phyloP scores from a whole-genome alignment of 1,139 yeast genomes.

The Trichomonascaceae sp. region DNA sequence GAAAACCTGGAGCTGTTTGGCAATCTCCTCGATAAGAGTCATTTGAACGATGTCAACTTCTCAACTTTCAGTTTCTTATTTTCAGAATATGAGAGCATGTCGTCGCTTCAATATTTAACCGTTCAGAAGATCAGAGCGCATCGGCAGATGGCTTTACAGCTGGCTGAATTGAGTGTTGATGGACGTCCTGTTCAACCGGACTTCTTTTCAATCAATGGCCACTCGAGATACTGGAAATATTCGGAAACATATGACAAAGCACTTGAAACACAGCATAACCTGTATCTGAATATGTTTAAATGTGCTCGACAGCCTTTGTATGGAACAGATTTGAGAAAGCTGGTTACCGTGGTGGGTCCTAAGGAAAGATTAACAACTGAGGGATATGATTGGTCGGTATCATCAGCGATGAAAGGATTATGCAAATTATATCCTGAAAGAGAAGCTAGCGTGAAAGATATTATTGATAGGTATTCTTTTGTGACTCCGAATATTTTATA shows the following conservation, averaged over 20 bases:
- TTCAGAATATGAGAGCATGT: constrained; percentile 42
- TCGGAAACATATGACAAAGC: constrained; percentile 46
- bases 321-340: constrained; percentile 23
- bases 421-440: constrained; percentile 41
- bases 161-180: constrained; percentile 17
- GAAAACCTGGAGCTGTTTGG: constrained; percentile 30
- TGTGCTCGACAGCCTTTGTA: constrained; percentile 30
- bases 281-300: constrained; percentile 50
- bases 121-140: constrained; percentile 45
- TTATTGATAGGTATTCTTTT: constrained; percentile 72
- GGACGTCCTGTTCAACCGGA: constrained; percentile 37
- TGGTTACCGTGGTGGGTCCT: constrained; percentile 9
- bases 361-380: constrained; percentile 5
- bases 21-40: constrained; percentile 21
- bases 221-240: constrained; percentile 52
- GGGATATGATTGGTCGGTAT: constrained; percentile 22
- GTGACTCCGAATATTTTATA: constrained; percentile 85
- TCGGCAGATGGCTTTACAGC: constrained; percentile 34
- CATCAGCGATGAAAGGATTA: constrained; percentile 30
- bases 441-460: constrained; percentile 41
- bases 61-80: constrained; percentile 58
- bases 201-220: constrained; percentile 49
- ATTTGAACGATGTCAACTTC: constrained; percentile 39
- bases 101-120: constrained; percentile 46
- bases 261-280: constrained; percentile 50